Evolutionary conservation across 2,329 filamentous ascomycete species (phyloP).

Genomic region (Sclerotinia glacialis): DNA sequence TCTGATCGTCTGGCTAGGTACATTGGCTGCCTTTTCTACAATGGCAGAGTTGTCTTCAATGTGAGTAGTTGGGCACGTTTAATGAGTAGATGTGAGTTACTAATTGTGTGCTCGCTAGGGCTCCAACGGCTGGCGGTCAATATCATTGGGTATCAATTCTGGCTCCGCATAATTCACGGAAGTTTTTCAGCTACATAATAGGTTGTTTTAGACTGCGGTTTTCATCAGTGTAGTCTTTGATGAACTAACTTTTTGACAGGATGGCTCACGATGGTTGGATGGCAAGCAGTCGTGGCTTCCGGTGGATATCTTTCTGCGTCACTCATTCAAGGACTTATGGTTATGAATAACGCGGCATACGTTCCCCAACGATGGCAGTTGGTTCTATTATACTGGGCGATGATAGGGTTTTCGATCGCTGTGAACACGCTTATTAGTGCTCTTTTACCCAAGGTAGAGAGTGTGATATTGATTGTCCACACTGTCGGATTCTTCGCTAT

Average conservation of each 20-base stretch:
- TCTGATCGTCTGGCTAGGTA: constrained; percentile 38
- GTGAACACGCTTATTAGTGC: constrained; percentile 45
- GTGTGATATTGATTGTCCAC: constrained; percentile 45
- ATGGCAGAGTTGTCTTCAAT: constrained; percentile 33
- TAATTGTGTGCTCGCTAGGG: constrained; percentile 34
- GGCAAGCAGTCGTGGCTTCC: constrained; percentile 45
- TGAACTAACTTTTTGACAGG: constrained; percentile 35
- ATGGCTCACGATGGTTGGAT: constrained; percentile 46
- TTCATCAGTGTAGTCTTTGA: neutral
- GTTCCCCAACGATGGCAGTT: constrained; percentile 42
- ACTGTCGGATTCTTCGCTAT: constrained; percentile 46
- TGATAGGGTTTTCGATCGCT: constrained; percentile 42
- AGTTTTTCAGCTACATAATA: constrained; percentile 52
- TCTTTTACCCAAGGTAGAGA: constrained; percentile 44
- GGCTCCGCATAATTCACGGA: constrained; percentile 47
- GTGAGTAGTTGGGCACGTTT: constrained; percentile 21
- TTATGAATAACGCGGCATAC: constrained; percentile 40
- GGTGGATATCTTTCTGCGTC: constrained; percentile 44
- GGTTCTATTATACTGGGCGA: constrained; percentile 44
- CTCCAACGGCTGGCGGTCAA: constrained; percentile 55
- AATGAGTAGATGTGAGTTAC: neutral
- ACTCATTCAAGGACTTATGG: constrained; percentile 45
- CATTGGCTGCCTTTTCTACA: constrained; percentile 25
- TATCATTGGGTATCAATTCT: constrained; percentile 57
- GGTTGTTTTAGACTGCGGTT: constrained; percentile 35